Conservation (phyloP, 2,329 filamentous ascomycete species). For the Eutypa lata region DNA sequence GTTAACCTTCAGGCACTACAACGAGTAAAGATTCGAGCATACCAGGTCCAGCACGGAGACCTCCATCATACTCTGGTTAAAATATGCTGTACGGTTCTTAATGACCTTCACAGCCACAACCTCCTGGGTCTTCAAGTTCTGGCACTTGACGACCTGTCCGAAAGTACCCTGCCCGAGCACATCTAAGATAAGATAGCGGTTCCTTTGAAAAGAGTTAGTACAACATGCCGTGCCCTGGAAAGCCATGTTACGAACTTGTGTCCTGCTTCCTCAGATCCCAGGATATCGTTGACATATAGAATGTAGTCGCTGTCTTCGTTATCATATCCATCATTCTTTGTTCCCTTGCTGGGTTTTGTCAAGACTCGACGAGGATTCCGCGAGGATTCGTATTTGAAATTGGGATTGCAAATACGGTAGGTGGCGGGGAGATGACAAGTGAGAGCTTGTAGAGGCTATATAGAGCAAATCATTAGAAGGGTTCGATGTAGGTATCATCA, state of each 20-base stretch:
- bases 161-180: constrained; percentile 97
- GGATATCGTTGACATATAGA: constrained; percentile 96
- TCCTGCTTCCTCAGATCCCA: constrained; percentile 94
- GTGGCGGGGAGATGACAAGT: constrained; percentile 91
- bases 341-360: constrained; percentile 96
- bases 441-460: constrained; percentile 89
- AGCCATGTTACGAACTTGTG: constrained; percentile 68
- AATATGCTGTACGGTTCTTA: constrained; percentile 98
- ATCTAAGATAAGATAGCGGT: constrained; percentile 94
- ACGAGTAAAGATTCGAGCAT: constrained; percentile 28
- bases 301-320: constrained; percentile 99
- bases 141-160: constrained; percentile 97
- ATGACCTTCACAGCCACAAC: constrained; percentile 99
- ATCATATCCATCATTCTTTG: constrained; percentile 98
- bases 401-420: constrained; percentile 96
- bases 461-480: constrained; percentile 18
- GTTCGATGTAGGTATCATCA: constrained; percentile 3
- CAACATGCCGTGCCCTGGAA: constrained; percentile 1
- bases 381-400: constrained; percentile 98
- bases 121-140: constrained; percentile 97
- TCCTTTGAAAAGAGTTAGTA: constrained; percentile 47
- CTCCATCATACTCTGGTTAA: constrained; percentile 99
- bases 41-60: constrained; percentile 95
- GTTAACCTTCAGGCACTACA: constrained; percentile 21
- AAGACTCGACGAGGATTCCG: constrained; percentile 92